Evolutionary conservation across 2,329 filamentous ascomycete species (phyloP), one percentile per base, ranked within the genome.

Genomic region (Trichoderma sp.): DNA sequence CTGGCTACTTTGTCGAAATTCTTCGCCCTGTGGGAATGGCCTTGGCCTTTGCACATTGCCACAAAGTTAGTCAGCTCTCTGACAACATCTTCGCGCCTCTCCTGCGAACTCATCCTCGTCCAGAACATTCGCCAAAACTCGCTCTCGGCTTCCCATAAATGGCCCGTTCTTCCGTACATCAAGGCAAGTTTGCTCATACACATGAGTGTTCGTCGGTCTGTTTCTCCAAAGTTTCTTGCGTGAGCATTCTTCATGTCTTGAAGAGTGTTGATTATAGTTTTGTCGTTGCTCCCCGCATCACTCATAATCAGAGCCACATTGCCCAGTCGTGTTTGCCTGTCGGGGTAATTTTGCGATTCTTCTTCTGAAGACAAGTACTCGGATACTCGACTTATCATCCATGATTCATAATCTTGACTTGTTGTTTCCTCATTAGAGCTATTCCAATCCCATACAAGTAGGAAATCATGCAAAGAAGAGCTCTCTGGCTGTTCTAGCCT

Each of bases 381-480:
- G 13, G 43, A 28, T 5, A 23, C 28, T 69, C 28, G 57, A 20
- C 7, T 28, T 4, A 8, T 20, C 20, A 62, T 6, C 55, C 53
- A 58, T 34, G 67, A 13, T 28, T 69, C 67, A 28, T 62, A 69
- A 9, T 62, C 43, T 62, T 6, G 39, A 32, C 36, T 26, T n/a
- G 23, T 20, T n/a, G 17, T n/a, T 13, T 53, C 23, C 13, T 28
- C 57, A 13, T 8, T 3, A 5, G 39, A 11, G 8, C 12, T 20
- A 15, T 69, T 26, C 67, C 67, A 69, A 26, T 69, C 67, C 67
- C 67, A 69, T 15, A 69, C 20, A 34, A 69, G 67, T 11, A 69
- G 8, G 34, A 69, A 62, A 11, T 69, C 57, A 6, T 53, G 39
- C 2, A 17, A 0, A 32, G 43, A 62, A 4, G 67, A 34, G 5